Conservation (phyloP, 2,329 filamentous ascomycete species). For the Alternaria novae-zelandiae region DNA sequence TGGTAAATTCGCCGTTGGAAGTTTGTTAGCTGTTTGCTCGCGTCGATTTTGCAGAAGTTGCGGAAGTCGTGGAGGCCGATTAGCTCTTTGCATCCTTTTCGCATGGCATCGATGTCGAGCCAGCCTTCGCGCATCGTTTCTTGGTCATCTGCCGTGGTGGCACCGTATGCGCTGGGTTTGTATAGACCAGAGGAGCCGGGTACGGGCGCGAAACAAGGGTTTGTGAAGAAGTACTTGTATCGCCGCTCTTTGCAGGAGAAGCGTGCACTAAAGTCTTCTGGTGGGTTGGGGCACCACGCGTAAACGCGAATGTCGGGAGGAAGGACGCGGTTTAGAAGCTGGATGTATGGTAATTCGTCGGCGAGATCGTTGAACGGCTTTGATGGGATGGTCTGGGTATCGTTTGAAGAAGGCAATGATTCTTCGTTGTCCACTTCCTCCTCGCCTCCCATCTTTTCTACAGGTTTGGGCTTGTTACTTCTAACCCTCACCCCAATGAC, state of each 20-base stretch:
- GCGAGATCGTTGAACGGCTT: constrained; percentile 67
- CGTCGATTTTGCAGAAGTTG: constrained; percentile 95
- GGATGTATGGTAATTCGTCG: constrained; percentile 85
- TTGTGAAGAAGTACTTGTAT: constrained; percentile 98
- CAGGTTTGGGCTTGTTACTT: constrained; percentile 69
- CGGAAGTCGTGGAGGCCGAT: constrained; percentile 91
- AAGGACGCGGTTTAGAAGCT: constrained; percentile 83
- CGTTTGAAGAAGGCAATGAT: constrained; percentile 2
- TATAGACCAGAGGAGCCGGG: constrained; percentile 62
- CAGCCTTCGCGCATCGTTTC: constrained; percentile 62
- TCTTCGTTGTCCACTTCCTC: background rate
- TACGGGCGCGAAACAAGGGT: constrained; percentile 80
- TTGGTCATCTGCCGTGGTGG: background rate
- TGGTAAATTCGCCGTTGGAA: constrained; percentile 81
- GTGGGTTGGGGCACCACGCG: constrained; percentile 88
- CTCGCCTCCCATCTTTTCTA: constrained; percentile 8
- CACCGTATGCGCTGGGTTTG: constrained; percentile 18
- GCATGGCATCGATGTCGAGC: constrained; percentile 89
- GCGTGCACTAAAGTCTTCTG: constrained; percentile 81
- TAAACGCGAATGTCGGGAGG: constrained; percentile 88
- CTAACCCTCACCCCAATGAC: constrained; percentile 84
- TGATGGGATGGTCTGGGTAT: constrained; percentile 28
- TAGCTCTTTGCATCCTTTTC: constrained; percentile 76
- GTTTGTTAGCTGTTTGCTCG: constrained; percentile 85
- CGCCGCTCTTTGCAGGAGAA: constrained; percentile 91